phyloP scores from a whole-genome alignment of 176 grass and related monocot genomes.

The Melocanna baccifera region DNA sequence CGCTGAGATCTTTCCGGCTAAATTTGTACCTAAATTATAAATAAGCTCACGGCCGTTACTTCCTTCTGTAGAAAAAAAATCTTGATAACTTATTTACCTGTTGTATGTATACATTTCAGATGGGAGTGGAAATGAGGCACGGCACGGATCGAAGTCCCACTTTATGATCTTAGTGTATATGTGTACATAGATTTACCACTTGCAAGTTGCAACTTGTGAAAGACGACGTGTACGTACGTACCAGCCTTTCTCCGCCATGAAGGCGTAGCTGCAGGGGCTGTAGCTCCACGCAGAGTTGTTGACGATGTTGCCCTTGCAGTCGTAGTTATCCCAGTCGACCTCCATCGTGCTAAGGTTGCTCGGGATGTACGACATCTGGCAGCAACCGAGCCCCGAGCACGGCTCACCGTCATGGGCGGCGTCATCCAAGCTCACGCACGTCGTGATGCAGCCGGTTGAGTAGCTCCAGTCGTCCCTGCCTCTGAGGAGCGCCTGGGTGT shows the following conservation, averaged over 20 bases:
- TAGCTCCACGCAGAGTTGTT: background rate
- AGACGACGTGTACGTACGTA: background rate
- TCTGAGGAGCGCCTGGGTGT: background rate
- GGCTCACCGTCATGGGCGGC: background rate
- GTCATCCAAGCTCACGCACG: background rate
- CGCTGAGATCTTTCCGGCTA: background rate
- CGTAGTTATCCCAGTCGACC: fast-evolving
- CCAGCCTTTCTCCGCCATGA: constrained; percentile 20
- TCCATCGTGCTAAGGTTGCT: background rate
- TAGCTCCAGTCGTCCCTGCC: background rate
- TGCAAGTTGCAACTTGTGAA: no score
- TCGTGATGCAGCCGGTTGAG: background rate
- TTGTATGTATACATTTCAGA: no score
- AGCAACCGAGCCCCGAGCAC: constrained; percentile 36
- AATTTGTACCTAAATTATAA: background rate
- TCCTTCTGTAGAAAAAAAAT: background rate
- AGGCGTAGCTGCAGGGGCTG: constrained; percentile 27
- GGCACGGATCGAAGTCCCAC: no score
- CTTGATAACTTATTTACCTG: background rate
- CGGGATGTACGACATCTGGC: background rate
- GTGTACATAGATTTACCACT: no score
- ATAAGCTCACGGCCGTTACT: background rate
- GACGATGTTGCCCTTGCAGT: no score
- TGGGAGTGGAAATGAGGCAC: background rate
- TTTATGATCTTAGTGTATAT: no score